Percentiles rank a stretch among this genome's conserved stretches.
Conservation (phyloP, 495 filamentous ascomycete species). For the Penicillium desertorum region DNA sequence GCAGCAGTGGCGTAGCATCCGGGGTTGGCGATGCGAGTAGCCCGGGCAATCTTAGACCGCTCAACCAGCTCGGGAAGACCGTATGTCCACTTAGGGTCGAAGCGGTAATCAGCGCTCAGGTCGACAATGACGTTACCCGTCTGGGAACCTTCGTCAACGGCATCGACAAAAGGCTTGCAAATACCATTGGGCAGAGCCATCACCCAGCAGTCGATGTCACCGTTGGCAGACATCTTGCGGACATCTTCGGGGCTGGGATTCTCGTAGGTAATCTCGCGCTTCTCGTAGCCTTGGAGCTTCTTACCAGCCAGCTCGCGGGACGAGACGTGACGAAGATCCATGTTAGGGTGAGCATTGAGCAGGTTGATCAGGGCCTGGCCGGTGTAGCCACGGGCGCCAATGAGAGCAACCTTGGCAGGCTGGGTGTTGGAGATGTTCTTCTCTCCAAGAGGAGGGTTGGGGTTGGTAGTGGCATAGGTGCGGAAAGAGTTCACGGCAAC, state of each 20-base stretch:
- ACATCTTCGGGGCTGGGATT: constrained; percentile 89
- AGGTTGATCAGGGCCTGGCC: constrained; percentile 90
- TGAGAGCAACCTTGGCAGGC: constrained; percentile 83
- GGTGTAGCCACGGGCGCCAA: constrained; percentile 94
- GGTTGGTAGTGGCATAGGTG: constrained; percentile 76
- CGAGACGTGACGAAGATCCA: constrained; percentile 91
- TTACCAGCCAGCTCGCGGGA: constrained; percentile 91
- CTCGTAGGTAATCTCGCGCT: constrained; percentile 92
- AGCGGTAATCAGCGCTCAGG: constrained; percentile 93
- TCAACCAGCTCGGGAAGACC: constrained; percentile 87
- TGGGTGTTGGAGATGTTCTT: constrained; percentile 82
- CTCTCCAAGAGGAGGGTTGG: constrained; percentile 93
- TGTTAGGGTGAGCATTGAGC: constrained; percentile 87
- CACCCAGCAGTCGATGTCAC: constrained; percentile 97
- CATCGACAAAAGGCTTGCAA: constrained; percentile 94
- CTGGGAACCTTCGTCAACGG: constrained; percentile 70
- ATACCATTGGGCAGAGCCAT: constrained; percentile 98
- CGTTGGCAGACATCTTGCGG: constrained; percentile 81
- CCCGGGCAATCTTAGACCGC: constrained; percentile 72
- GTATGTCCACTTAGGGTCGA: constrained; percentile 89
- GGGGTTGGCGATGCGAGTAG: constrained; percentile 88
- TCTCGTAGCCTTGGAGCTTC: constrained; percentile 86
- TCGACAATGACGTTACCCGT: constrained; percentile 84
- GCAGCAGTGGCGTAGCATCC: constrained; percentile 98
- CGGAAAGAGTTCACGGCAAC: constrained; percentile 34